Base-by-base conservation (phyloP, 192 early-diverging fungal species). In the Coemansia sp. region DNA sequence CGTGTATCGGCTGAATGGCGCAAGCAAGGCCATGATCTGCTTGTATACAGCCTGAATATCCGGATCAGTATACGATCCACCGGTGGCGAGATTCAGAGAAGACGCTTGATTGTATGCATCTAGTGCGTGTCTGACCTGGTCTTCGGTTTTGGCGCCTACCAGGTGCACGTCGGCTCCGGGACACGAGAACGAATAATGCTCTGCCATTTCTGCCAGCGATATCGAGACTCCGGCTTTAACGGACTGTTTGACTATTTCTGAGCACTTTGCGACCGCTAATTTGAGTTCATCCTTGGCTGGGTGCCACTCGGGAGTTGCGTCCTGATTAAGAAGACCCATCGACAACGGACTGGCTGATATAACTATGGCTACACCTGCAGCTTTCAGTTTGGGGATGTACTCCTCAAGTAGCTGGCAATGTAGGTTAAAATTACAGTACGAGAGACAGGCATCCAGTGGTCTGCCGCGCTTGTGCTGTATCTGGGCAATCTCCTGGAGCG, bases 351-450 rank as follows among this genome's bases (percentile, higher is more conserved):
- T 86, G 11, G 87, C 89, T 30, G 83, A 86, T 41, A 87, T 77
- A 37, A 91, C 34, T 9, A 78, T 81, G 19, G 66, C 46, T 17
- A 91, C 84, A 23, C 84, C 87, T 12, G 67, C 71, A 14, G 46
- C 64, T 14, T 79, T 80, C 43, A 89, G 82, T 27, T 63, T 54
- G 6, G 76, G 73, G 17, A 81, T 62, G 49, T 83, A 87, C 4
- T 81, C 72, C 0, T 59, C 48, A 5, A 91, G 64, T 9, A 45
- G 50, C 15, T 82, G 85, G 59, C 84, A 87, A 45, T 89, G 85
- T 40, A 91, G 64, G 25, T 82, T 86, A 37, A 85, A 85, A 61
- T 88, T 85, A 64, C 85, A 87, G 41, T 91, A 91, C 7, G 86
- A 84, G 7, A 89, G 59, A 40, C 87, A 68, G 19, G 83, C 76